phyloP scores from a whole-genome alignment of 2,329 filamentous ascomycete genomes.

The Alternaria rosae region DNA sequence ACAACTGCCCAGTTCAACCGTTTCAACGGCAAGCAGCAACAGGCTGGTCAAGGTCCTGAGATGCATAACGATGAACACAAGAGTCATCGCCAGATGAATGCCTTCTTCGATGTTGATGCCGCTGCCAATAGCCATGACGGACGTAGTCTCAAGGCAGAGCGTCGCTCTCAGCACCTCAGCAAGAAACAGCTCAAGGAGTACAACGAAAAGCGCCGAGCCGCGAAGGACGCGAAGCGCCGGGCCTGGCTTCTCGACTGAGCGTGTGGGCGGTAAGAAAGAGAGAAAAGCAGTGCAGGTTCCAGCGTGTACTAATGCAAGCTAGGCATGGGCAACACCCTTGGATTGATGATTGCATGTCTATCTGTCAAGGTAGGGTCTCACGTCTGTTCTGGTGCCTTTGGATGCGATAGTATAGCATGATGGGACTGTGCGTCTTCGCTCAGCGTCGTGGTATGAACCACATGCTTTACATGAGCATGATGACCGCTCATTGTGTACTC shows the following conservation, averaged over 20 bases:
- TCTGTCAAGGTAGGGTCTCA: constrained; percentile 29
- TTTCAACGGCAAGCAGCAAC: constrained; percentile 85
- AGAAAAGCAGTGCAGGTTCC: constrained; percentile 18
- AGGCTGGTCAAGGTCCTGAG: constrained; percentile 70
- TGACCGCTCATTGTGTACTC: background rate
- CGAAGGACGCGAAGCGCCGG: constrained; percentile 92
- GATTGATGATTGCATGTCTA: constrained; percentile 5
- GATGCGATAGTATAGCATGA: constrained; percentile 1
- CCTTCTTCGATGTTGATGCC: constrained; percentile 94
- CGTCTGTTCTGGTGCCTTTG: constrained; percentile 6
- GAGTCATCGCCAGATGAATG: constrained; percentile 85
- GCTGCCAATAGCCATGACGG: constrained; percentile 92
- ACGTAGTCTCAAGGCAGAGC: constrained; percentile 87
- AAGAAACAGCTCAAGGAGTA: constrained; percentile 90
- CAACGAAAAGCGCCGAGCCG: constrained; percentile 86
- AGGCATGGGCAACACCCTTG: constrained; percentile 17
- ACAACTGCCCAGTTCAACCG: constrained; percentile 85
- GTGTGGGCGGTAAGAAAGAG: constrained; percentile 40
- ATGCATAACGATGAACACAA: constrained; percentile 88
- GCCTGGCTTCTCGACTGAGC: constrained; percentile 86
- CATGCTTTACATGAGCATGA: background rate
- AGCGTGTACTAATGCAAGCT: constrained; percentile 40
- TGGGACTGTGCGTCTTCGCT: constrained; percentile 1
- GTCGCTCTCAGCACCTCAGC: constrained; percentile 80
- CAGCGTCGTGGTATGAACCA: background rate